These are phyloP conservation scores for Monosporascus ibericus DNA, from an alignment of 2,329 filamentous ascomycete species.

Conservation along the genomic window DNA sequence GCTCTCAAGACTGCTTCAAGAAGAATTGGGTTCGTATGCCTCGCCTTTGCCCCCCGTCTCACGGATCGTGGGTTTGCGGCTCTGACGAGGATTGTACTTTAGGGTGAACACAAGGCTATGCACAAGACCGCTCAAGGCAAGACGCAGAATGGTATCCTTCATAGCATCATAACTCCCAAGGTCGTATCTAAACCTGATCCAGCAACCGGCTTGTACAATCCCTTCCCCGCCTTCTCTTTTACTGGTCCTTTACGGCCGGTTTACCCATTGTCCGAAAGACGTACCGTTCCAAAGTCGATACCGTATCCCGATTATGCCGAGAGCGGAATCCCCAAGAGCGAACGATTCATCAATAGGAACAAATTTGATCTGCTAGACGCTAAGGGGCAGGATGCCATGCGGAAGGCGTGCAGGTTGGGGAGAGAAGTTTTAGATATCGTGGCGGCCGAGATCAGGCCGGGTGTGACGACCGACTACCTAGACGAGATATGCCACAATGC, in stretches of 20 bases:
- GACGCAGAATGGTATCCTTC: constrained; percentile 60
- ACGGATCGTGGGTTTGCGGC: background rate
- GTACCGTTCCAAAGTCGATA: constrained; percentile 74
- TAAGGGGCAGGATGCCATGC: constrained; percentile 80
- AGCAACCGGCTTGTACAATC: constrained; percentile 86
- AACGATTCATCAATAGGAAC: constrained; percentile 60
- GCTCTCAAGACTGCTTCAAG: constrained; percentile 98
- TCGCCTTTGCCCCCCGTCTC: background rate
- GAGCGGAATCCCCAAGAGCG: constrained; percentile 67
- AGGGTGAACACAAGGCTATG: constrained; percentile 76
- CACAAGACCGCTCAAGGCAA: constrained; percentile 62
- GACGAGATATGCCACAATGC: constrained; percentile 94
- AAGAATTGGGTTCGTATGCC: constrained; percentile 77
- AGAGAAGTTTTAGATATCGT: constrained; percentile 92
- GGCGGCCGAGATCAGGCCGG: constrained; percentile 76
- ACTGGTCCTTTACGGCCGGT: constrained; percentile 78
- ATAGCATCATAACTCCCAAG: constrained; percentile 68
- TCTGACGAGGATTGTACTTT: constrained; percentile 8
- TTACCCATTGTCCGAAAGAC: constrained; percentile 71
- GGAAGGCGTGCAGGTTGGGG: constrained; percentile 80
- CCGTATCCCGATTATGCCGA: constrained; percentile 80
- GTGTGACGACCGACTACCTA: constrained; percentile 91
- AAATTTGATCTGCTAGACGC: constrained; percentile 79
- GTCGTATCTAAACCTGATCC: constrained; percentile 85
- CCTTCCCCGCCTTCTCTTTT: constrained; percentile 81